Evolutionary conservation across 2,329 filamentous ascomycete species (phyloP), one percentile per base, ranked within the genome.

Genomic region (Acephala macrosclerotiorum): DNA sequence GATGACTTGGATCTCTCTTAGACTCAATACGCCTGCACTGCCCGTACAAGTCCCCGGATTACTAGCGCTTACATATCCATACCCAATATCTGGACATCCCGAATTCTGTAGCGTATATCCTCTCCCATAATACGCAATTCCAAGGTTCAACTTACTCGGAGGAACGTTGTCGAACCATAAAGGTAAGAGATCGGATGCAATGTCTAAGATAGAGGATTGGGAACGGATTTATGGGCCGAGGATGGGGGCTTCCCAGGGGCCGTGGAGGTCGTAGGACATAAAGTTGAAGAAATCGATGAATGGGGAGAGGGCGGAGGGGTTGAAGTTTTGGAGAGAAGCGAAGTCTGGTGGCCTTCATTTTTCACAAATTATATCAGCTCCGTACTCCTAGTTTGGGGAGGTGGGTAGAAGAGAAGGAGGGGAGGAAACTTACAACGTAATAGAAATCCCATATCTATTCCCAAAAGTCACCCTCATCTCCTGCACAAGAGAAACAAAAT

Each of bases 81-180:
- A 76, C 1, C 71, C 69, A 3, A 73, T 55, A 20, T 67, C 72
- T 38, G 66, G 72, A 64, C 72, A 76, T 3, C 47, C 61, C 0
- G 63, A 51, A 55, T 73, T 69, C 2, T 64, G 56, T 3, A 76
- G 61, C 0, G 79, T 84, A 55, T 80, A 84, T 1, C 80, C 78
- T 5, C 83, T 75, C 0, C 82, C 83, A 60, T 86, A 86, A 57
- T 77, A 79, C 0, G 81, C 81, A 0, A 84, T 61, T 0, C 83
- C 84, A 2, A 85, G 70, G 63, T 82, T 82, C 40, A 85, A 70
- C 66, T 84, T 82, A 2, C 59, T 53, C 0, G 79, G 77, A 49
- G 79, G 66, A 0, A 85, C 60, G 1, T 75, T 75, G 38, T 77
- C 79, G 60, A 76, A 80, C 80, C 80, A 84, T 0, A 85, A 64